Percentiles rank a stretch among this genome's conserved stretches.
Evolutionary conservation across 169 alveolate genomes (phyloP).

Genomic region (Theileria annulata): DNA sequence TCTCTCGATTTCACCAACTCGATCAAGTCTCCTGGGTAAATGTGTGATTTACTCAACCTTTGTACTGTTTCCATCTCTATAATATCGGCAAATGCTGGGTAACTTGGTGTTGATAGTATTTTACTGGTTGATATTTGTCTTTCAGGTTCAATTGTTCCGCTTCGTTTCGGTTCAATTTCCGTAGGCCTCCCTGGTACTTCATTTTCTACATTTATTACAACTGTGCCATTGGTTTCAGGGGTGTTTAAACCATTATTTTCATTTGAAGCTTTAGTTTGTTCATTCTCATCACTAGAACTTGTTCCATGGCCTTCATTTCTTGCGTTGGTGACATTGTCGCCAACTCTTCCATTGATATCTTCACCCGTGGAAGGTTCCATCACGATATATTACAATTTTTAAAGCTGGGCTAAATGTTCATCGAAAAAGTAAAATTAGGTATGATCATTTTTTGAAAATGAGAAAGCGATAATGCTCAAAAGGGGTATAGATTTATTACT

Average conservation of each 20-base stretch:
- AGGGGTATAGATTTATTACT: background rate
- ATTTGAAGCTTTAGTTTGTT: background rate
- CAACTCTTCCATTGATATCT: background rate
- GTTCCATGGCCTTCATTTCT: background rate
- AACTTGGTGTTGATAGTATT: constrained; percentile 37
- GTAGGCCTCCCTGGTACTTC: background rate
- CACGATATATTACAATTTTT: background rate
- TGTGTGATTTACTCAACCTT: constrained; percentile 39
- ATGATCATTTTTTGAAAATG: background rate
- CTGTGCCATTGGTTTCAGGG: background rate
- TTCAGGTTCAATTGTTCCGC: background rate
- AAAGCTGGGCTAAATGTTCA: background rate
- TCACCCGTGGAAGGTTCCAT: background rate
- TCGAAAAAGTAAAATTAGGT: background rate
- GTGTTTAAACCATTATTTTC: background rate
- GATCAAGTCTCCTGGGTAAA: constrained; percentile 55
- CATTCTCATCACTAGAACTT: background rate
- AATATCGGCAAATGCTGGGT: constrained; percentile 59
- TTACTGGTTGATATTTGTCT: constrained; percentile 14
- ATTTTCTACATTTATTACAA: background rate
- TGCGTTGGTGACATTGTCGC: background rate
- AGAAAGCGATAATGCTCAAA: background rate
- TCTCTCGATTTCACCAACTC: constrained; percentile 57
- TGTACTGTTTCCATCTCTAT: constrained; percentile 52
- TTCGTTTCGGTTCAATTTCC: background rate